These are phyloP conservation scores for Lenwebbia sp. DNA, from an alignment of 345 rosid genomes.

Conservation along the genomic window DNA sequence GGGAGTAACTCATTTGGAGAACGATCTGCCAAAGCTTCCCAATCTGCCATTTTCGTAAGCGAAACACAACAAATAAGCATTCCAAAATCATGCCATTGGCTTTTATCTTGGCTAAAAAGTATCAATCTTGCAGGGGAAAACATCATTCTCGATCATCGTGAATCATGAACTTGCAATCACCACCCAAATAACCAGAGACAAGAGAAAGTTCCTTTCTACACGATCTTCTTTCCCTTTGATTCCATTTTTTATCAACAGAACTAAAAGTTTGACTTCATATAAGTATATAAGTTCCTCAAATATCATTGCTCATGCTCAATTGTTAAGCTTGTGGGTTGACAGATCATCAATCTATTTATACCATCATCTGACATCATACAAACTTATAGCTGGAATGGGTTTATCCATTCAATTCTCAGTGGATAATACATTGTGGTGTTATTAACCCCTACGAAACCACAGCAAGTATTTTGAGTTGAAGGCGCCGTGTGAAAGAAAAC, in stretches of 20 bases:
- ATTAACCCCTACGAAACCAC: not conserved
- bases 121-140: not conserved
- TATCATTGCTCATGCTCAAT: not conserved
- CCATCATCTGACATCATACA: not conserved
- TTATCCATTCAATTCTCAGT: not conserved
- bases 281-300: not conserved
- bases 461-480: not conserved
- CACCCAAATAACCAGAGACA: not conserved
- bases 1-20: conserved; percentile 47
- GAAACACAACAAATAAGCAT: not conserved
- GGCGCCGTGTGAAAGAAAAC: not conserved
- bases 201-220: not conserved
- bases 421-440: not conserved
- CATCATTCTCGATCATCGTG: not conserved
- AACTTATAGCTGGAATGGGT: not conserved
- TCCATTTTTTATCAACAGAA: not conserved
- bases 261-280: not conserved
- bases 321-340: not conserved
- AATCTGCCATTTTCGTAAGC: conserved; percentile 33
- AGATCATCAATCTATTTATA: not conserved
- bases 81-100: not conserved
- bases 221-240: not conserved
- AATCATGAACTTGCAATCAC: not conserved
- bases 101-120: not conserved
- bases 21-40: conserved; percentile 84